Evolutionary conservation across 1,284 basidiomycete species (phyloP).

Genomic region (Cutaneotrichosporon spelunceum): DNA sequence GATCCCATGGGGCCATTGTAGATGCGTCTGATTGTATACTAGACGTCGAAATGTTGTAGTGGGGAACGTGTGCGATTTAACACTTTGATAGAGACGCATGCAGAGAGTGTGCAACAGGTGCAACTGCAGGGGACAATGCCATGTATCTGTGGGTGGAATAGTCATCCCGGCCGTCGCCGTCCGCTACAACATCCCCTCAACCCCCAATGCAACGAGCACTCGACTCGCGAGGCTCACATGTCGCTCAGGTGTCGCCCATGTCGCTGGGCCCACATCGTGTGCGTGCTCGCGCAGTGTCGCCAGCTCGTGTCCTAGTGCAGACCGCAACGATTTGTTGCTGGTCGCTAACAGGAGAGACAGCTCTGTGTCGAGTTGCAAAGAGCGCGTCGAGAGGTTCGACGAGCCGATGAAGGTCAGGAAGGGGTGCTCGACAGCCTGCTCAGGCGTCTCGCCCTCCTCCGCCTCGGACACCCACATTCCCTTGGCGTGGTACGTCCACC

Average conservation of each 20-base stretch:
- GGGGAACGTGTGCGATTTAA: neutral
- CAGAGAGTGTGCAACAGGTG: neutral
- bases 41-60: neutral
- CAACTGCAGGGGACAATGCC: neutral
- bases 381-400: slow-evolving; percentile 91
- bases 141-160: neutral
- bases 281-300: slow-evolving; percentile 51
- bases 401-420: slow-evolving; percentile 86
- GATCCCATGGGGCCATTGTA: neutral
- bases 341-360: slow-evolving; percentile 82
- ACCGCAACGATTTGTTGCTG: slow-evolving; percentile 54
- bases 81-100: neutral
- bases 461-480: slow-evolving; percentile 53
- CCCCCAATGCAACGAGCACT: slow-evolving; percentile 57
- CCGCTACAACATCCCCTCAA: slow-evolving; percentile 49
- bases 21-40: neutral
- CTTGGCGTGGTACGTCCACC: slow-evolving; percentile 99
- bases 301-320: slow-evolving; percentile 54
- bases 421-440: slow-evolving; percentile 52
- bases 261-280: slow-evolving; percentile 52
- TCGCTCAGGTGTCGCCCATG: slow-evolving; percentile 58
- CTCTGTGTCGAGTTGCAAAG: slow-evolving; percentile 86
- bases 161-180: neutral
- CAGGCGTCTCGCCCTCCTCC: neutral
- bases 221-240: slow-evolving; percentile 68